Conservation (phyloP, 2,329 filamentous ascomycete species). For the Colletotrichum limetticola region DNA sequence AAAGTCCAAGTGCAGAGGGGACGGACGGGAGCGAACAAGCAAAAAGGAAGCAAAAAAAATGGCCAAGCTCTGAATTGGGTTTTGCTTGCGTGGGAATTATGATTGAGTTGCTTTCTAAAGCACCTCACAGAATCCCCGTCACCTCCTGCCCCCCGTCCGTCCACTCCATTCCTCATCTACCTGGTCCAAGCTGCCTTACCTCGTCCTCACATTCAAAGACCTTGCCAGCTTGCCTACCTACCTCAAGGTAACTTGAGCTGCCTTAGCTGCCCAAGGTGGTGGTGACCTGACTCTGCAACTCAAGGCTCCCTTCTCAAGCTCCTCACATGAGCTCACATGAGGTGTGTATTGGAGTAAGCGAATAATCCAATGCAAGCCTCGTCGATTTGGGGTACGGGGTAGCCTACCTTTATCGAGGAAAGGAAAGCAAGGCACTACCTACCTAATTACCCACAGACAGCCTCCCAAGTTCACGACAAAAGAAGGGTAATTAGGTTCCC, state of each 20-base stretch:
- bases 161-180: background rate
- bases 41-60: background rate
- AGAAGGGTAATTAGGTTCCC: constrained; percentile 6
- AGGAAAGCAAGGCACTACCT: background rate
- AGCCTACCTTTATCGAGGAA: background rate
- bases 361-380: constrained; percentile 15
- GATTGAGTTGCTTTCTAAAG: background rate
- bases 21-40: background rate
- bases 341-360: background rate
- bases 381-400: constrained; percentile 14
- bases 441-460: background rate
- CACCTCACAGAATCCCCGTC: background rate
- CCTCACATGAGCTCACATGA: background rate
- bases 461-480: background rate
- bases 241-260: no score
- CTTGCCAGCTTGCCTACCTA: background rate
- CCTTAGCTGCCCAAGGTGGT: background rate
- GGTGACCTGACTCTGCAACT: background rate
- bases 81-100: background rate
- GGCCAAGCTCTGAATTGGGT: background rate
- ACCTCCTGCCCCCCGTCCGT: background rate
- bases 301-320: background rate
- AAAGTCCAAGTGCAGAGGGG: background rate
- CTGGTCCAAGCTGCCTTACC: background rate
- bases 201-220: background rate